phyloP scores from a whole-genome alignment of 2,329 filamentous ascomycete species.

The Pseudocercospora fijiensis region DNA sequence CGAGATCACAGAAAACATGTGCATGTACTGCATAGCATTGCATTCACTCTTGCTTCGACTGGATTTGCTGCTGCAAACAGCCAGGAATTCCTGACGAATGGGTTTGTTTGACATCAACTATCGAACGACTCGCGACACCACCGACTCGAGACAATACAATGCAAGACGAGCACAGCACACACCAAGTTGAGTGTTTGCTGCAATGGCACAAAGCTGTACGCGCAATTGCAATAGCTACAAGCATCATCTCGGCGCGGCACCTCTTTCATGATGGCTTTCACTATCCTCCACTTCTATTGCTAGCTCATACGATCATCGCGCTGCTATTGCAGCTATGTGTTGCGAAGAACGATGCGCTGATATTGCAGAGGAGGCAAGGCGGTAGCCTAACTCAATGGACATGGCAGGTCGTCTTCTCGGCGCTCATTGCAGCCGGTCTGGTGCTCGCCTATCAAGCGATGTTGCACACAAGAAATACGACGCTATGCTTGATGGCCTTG shows the following conservation, averaged over 20 bases:
- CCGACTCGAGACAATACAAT: not conserved
- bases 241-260: conserved; percentile 15
- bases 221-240: conserved; percentile 6
- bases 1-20: not conserved
- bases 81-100: not conserved
- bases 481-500: conserved; percentile 16
- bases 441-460: conserved; percentile 18
- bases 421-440: conserved; percentile 9
- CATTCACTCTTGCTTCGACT: not conserved
- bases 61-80: not conserved
- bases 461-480: conserved; percentile 16
- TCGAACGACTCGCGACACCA: not conserved
- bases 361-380: not conserved
- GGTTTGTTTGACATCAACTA: not conserved
- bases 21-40: not conserved
- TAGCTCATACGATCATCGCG: conserved; percentile 14
- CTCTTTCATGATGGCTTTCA: conserved; percentile 21
- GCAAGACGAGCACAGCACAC: not conserved
- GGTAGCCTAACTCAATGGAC: not conserved
- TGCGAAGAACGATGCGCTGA: not conserved
- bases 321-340: not conserved
- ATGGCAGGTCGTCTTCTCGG: conserved; percentile 5
- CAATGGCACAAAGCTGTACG: conserved; percentile 6
- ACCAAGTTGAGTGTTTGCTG: not conserved
- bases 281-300: conserved; percentile 17